Evolutionary conservation across 495 filamentous ascomycete species (phyloP).

Genomic region (Daldinia decipiens): DNA sequence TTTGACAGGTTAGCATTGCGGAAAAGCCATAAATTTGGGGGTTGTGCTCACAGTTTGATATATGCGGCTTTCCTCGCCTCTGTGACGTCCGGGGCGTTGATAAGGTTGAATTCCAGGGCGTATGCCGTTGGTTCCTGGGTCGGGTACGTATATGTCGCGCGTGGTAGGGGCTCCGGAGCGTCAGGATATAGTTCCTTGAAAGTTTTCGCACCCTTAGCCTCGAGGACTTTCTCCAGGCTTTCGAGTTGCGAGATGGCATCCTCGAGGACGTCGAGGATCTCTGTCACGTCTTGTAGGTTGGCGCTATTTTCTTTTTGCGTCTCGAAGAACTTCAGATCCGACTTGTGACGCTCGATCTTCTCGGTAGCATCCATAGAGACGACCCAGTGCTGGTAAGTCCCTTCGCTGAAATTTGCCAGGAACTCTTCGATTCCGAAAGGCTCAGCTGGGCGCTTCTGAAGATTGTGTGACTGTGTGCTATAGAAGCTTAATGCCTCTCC

Average conservation of each 20-base stretch:
- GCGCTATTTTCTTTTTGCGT: slow-evolving; percentile 41
- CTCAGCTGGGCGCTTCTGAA: slow-evolving; percentile 12
- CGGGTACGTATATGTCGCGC: neutral
- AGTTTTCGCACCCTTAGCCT: slow-evolving; percentile 69
- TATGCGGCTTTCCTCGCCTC: slow-evolving; percentile 65
- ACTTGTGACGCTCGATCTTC: slow-evolving; percentile 20
- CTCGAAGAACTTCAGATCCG: slow-evolving; percentile 46
- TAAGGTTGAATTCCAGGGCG: slow-evolving; percentile 61
- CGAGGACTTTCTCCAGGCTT: slow-evolving; percentile 61
- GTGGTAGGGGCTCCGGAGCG: slow-evolving; percentile 24
- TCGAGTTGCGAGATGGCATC: slow-evolving; percentile 61
- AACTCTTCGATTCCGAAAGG: slow-evolving; percentile 50
- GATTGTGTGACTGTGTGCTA: neutral
- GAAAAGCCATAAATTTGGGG: neutral
- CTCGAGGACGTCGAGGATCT: slow-evolving; percentile 64
- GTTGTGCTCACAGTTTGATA: slow-evolving; percentile 56
- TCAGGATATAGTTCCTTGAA: slow-evolving; percentile 72
- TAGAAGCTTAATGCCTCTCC: slow-evolving; percentile 21
- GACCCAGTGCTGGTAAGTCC: slow-evolving; percentile 64
- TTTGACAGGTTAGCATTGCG: slow-evolving; percentile 48
- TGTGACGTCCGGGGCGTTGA: slow-evolving; percentile 58
- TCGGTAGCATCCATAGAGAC: slow-evolving; percentile 52
- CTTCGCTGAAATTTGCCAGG: slow-evolving; percentile 55
- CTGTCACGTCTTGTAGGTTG: slow-evolving; percentile 50
- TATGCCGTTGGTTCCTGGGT: slow-evolving; percentile 48